Base-by-base conservation (phyloP, 768 basidiomycete species). In the Mycena filopes region DNA sequence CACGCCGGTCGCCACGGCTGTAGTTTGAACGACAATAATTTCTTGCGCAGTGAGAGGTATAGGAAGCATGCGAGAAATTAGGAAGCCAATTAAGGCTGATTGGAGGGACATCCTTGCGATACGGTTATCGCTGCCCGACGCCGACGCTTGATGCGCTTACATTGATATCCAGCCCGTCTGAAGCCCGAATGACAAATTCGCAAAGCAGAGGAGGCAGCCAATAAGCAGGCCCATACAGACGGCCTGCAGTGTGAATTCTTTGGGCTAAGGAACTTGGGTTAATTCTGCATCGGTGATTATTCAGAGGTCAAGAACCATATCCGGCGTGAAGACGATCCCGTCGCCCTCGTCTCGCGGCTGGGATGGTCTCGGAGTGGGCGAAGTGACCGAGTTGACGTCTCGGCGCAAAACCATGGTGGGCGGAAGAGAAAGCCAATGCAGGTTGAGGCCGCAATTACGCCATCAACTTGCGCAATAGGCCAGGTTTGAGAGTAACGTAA, bases 111-210 rank as follows among this genome's bases (percentile, higher is more conserved):
- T 97, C 94, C 94, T 94, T 66, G 42, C 55, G 41, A 45, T 21
- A 46, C 33, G 41, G 63, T 50, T n/a, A 55, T 42, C 33, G 18
- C 29, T 15, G 9, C 50, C 48, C 13, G 21, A 47, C 26, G 29
- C 16, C 36, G n/a, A 55, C 7, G 58, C 58, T 47, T 61, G 11
- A 49, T 48, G 5, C 26, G 72, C 86, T 54, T 70, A 93, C 93
- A 95, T 95, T 71, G 89, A 90, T 68, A 95, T 93, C 90, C 93
- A 95, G 74, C 94, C 94, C 2, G 94, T 94, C 76, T 95, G 93
- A 5, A 96, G 83, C 11, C 94, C 93, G 65, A 94, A 87, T 72
- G 92, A 94, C 53, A 96, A 82, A 74, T 98, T 98, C 29, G 96
- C 98, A 76, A 96, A 95, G 76, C 94, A 96, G 67, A 98, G 83